These are phyloP conservation scores for Arabidopsis arenosa DNA, from an alignment of 345 rosid species.

Conservation along the genomic window DNA sequence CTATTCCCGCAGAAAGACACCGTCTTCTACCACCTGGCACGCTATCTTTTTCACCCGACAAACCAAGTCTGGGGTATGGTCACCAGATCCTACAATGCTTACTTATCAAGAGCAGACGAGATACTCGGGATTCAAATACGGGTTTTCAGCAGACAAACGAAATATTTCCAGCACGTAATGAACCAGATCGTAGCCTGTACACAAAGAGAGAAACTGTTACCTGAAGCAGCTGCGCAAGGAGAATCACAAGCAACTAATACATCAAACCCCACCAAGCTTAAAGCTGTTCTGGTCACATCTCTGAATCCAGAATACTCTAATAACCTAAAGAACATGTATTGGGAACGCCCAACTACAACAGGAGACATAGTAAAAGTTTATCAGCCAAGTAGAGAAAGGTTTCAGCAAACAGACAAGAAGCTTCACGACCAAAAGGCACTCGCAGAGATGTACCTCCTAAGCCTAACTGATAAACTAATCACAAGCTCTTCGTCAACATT, in stretches of 20 bases:
- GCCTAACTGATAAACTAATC: constrained; percentile 53
- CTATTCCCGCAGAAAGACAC: constrained; percentile 63
- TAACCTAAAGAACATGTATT: constrained; percentile 52
- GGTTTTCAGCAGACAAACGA: constrained; percentile 31
- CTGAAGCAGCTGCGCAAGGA: constrained; percentile 33
- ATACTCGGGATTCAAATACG: constrained; percentile 50
- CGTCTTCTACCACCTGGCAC: constrained; percentile 61
- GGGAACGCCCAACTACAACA: constrained; percentile 52
- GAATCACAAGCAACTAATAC: constrained; percentile 49
- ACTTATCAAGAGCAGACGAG: constrained; percentile 50
- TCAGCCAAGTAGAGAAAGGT: constrained; percentile 66
- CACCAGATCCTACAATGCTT: constrained; percentile 42
- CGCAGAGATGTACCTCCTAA: constrained; percentile 64
- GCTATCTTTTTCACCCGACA: constrained; percentile 70
- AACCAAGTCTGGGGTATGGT: constrained; percentile 68
- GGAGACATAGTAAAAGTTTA: constrained; percentile 42
- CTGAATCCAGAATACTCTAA: constrained; percentile 52
- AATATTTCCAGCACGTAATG: constrained; percentile 37
- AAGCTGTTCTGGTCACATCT: constrained; percentile 63
- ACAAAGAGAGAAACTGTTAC: constrained; percentile 45
- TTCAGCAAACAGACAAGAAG: constrained; percentile 53
- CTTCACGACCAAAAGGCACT: constrained; percentile 61
- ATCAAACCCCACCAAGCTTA: constrained; percentile 47
- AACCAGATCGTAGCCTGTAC: constrained; percentile 48
- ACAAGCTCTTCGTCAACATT: constrained; percentile 66